These are phyloP conservation scores for Monascus purpureus DNA, from an alignment of 495 filamentous ascomycete species.

Conservation along the genomic window DNA sequence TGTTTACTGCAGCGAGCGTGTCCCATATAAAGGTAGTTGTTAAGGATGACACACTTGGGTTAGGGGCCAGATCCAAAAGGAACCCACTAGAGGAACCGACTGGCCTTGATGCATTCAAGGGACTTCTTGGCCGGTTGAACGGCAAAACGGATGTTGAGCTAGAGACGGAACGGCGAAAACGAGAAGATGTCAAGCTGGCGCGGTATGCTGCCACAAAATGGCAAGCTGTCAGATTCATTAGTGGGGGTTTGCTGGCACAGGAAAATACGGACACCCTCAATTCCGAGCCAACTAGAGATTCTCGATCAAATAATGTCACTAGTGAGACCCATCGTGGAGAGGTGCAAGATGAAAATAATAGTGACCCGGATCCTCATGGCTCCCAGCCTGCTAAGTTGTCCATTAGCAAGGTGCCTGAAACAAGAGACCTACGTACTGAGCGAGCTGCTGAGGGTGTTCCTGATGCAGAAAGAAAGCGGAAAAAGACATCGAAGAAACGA, in stretches of 20 bases:
- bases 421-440: conserved; percentile 6
- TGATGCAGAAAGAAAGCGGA: conserved; percentile 20
- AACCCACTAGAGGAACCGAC: conserved; percentile 50
- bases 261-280: conserved; percentile 35
- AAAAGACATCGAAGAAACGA: conserved; percentile 36
- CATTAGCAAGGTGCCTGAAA: conserved; percentile 4
- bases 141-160: conserved; percentile 62
- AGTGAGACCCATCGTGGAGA: conserved; percentile 7
- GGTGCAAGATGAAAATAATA: conserved; percentile 10
- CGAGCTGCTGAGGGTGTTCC: conserved; percentile 1
- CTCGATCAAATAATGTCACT: conserved; percentile 5
- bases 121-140: conserved; percentile 75
- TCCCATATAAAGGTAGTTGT: conserved; percentile 65
- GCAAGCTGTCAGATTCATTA: conserved; percentile 66
- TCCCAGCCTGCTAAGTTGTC: conserved; percentile 1
- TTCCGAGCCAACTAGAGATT: conserved; percentile 13
- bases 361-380: conserved; percentile 11
- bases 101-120: conserved; percentile 72
- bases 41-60: conserved; percentile 79
- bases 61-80: conserved; percentile 60
- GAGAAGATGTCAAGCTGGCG: conserved; percentile 49
- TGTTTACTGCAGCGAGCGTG: conserved; percentile 60
- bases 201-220: conserved; percentile 55
- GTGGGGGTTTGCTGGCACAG: conserved; percentile 62
- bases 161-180: conserved; percentile 45